Percentiles rank a stretch among this genome's conserved stretches.
phyloP scores from a whole-genome alignment of 2,329 filamentous ascomycete genomes.

The Aspergillus udagawae region DNA sequence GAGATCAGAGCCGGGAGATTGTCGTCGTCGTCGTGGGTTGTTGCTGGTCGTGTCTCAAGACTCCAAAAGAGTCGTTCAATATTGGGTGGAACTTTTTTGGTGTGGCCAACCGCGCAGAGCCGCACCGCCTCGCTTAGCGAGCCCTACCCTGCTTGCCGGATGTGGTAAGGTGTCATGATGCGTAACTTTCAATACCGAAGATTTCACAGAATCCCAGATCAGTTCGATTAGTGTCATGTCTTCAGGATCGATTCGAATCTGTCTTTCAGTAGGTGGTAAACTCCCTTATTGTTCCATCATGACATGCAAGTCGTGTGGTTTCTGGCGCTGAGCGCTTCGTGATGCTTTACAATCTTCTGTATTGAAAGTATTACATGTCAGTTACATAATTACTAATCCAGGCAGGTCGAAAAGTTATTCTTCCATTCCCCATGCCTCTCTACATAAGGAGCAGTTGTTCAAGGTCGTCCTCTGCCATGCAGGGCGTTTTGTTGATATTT shows the following conservation, averaged over 20 bases:
- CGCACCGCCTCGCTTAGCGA: conserved; percentile 43
- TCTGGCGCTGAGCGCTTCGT: not conserved
- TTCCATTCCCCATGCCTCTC: not conserved
- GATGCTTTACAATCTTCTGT: not conserved
- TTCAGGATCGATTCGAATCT: not conserved
- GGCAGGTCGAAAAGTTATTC: not conserved
- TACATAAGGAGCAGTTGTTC: not conserved
- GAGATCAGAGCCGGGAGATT: conserved; percentile 48
- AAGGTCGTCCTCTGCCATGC: not conserved
- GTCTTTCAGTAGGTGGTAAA: not conserved
- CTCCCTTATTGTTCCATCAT: not conserved
- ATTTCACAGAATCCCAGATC: not conserved
- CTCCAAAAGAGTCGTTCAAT: conserved; percentile 33
- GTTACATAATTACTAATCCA: not conserved
- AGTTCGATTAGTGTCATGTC: not conserved
- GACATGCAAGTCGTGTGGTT: not conserved
- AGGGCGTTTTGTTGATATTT: not conserved
- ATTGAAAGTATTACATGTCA: not conserved
- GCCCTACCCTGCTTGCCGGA: conserved; percentile 34
- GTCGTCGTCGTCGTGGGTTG: conserved; percentile 40
- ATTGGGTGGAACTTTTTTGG: conserved; percentile 39
- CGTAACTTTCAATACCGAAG: not conserved
- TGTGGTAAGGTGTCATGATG: conserved; percentile 19
- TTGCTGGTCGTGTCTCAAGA: conserved; percentile 45
- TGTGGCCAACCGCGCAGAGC: conserved; percentile 37